Conservation (phyloP, 495 filamentous ascomycete genomes). For the Barbatosphaeria neglecta region DNA sequence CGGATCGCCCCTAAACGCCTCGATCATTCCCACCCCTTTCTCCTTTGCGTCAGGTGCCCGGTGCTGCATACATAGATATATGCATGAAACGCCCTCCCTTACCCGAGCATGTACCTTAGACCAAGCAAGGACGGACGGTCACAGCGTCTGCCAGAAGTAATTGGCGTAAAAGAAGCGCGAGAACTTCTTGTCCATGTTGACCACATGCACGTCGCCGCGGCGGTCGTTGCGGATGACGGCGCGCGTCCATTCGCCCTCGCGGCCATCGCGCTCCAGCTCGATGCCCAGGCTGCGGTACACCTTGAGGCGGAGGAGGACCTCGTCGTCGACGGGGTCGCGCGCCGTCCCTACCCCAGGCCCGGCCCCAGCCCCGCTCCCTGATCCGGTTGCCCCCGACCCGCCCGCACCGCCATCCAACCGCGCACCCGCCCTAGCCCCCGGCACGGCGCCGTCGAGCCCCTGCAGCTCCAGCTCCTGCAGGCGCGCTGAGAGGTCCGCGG, state of each 20-base stretch:
- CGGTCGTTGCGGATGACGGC: slow-evolving; percentile 76
- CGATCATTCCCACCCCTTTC: no score
- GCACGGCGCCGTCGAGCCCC: slow-evolving; percentile 50
- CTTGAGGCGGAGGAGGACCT: slow-evolving; percentile 62
- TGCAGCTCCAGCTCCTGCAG: slow-evolving; percentile 77
- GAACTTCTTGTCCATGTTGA: slow-evolving; percentile 89
- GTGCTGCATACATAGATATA: no score
- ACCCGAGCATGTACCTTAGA: no score
- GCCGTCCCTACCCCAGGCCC: no score
- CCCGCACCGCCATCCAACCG: not conserved
- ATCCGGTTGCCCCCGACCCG: slow-evolving; percentile 6
- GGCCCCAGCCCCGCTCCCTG: not conserved
- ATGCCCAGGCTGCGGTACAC: slow-evolving; percentile 86
- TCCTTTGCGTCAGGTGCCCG: no score
- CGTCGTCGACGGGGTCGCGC: slow-evolving; percentile 33
- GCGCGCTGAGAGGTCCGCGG: slow-evolving; percentile 61
- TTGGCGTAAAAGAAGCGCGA: slow-evolving; percentile 88
- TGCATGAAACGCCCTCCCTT: no score
- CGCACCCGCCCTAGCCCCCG: slow-evolving; percentile 3
- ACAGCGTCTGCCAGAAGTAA: slow-evolving; percentile 90
- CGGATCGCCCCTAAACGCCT: no score
- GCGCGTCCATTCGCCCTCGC: slow-evolving; percentile 68
- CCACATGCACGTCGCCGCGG: slow-evolving; percentile 86
- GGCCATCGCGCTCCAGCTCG: slow-evolving; percentile 69
- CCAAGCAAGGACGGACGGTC: no score